Conservation (phyloP, 2,329 filamentous ascomycete genomes). For the Podosphaera fusca region DNA sequence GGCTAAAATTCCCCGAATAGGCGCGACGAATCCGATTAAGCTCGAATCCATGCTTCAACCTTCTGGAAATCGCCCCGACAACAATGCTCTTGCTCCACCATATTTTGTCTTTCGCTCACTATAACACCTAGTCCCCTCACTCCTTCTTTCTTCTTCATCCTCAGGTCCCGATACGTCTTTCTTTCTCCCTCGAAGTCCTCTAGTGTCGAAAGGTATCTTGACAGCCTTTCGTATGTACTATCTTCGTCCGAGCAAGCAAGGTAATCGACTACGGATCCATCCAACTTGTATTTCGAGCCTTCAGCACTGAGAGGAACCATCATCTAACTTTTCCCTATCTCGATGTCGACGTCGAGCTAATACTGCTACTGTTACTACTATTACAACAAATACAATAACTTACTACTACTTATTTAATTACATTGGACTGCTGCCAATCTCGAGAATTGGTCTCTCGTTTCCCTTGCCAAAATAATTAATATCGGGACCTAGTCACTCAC, state of each 20-base stretch:
- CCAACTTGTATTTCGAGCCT: not conserved
- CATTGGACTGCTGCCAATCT: too few species aligned
- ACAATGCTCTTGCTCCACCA: slow-evolving; percentile 6
- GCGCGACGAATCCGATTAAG: slow-evolving; percentile 1
- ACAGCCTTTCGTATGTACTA: slow-evolving; percentile 11
- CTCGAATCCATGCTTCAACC: not conserved
- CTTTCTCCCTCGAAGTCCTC: slow-evolving; percentile 3
- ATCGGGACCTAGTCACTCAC: too few species aligned
- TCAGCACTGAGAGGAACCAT: slow-evolving; percentile 1
- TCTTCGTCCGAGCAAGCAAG: slow-evolving; percentile 6
- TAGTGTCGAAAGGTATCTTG: slow-evolving; percentile 9
- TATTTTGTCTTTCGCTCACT: slow-evolving; percentile 1
- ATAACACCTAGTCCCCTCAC: slow-evolving; percentile 3
- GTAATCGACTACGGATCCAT: slow-evolving; percentile 1
- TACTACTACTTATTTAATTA: too few species aligned
- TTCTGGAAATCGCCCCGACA: slow-evolving; percentile 10
- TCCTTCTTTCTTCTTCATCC: not conserved
- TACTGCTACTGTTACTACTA: too few species aligned
- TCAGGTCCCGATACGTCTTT: not conserved
- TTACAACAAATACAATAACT: too few species aligned
- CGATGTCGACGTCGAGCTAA: too few species aligned
- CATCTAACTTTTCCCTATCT: too few species aligned
- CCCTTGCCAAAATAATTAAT: too few species aligned
- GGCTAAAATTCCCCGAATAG: slow-evolving; percentile 1
- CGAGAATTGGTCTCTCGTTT: too few species aligned